phyloP scores from a whole-genome alignment of 306 rosid genomes.

The Nissolia schottii region DNA sequence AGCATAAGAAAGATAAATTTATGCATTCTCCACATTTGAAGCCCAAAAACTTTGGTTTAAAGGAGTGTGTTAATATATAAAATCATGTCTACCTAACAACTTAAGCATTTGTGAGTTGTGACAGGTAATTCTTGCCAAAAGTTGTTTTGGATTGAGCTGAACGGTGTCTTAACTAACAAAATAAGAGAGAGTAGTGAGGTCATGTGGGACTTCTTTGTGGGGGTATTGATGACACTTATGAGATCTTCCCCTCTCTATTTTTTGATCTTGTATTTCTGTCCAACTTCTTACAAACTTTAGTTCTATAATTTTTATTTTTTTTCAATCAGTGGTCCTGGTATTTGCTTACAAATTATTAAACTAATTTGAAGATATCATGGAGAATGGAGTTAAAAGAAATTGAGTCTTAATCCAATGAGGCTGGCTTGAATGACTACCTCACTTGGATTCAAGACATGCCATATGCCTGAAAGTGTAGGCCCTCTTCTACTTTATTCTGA shows the following conservation, averaged over 20 bases:
- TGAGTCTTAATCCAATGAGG: constrained; percentile 30
- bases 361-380: constrained; percentile 5
- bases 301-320: background rate
- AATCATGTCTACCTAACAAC: too few species aligned
- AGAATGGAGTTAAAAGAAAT: background rate
- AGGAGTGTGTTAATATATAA: too few species aligned
- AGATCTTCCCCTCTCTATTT: background rate
- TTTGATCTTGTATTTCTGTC: constrained; percentile 7
- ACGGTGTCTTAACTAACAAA: background rate
- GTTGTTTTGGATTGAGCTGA: constrained; percentile 9
- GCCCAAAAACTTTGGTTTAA: too few species aligned
- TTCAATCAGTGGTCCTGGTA: constrained; percentile 8
- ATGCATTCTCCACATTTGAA: too few species aligned
- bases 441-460: constrained; percentile 10
- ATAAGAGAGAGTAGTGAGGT: background rate
- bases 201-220: constrained; percentile 5
- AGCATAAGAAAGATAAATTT: too few species aligned
- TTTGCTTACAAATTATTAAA: constrained; percentile 16
- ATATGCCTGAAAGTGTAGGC: constrained; percentile 14
- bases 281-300: constrained; percentile 21
- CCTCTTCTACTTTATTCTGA: constrained; percentile 5
- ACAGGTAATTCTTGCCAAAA: too few species aligned
- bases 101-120: too few species aligned
- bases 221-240: background rate
- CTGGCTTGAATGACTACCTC: constrained; percentile 18